Evolutionary conservation across 306 rosid genomes (phyloP).

Genomic region (Lablab purpureus): DNA sequence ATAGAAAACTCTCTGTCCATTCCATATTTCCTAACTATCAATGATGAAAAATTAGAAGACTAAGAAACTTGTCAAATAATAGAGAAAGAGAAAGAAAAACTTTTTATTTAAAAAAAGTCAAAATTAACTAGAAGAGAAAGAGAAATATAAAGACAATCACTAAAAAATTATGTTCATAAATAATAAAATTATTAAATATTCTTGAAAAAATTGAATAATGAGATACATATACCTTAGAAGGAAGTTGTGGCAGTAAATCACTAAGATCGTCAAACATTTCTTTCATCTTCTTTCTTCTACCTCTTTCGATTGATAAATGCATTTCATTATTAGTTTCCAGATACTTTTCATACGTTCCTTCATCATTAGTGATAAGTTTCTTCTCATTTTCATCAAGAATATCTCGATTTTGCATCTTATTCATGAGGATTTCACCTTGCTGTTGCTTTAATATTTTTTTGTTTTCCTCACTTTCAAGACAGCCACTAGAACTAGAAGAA

Average conservation of each 20-base stretch:
- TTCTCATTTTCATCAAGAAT: not conserved
- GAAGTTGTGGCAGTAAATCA: conserved; percentile 73
- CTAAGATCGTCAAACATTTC: conserved; percentile 74
- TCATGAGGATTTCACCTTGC: not conserved
- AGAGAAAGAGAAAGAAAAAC: not conserved
- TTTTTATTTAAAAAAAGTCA: not conserved
- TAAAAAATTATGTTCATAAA: too few relatives aligned
- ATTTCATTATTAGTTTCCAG: conserved; percentile 56
- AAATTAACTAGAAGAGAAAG: not conserved
- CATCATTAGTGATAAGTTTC: not conserved
- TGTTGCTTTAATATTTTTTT: conserved; percentile 7
- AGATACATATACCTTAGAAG: conserved; percentile 74
- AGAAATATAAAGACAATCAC: not conserved
- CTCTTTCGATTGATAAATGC: conserved; percentile 76
- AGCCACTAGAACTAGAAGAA: conserved; percentile 42
- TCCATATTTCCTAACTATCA: not conserved
- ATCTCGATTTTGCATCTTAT: not conserved
- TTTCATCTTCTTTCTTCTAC: conserved; percentile 89
- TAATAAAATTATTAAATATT: not conserved
- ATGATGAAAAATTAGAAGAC: not conserved
- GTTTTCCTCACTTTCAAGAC: conserved; percentile 3
- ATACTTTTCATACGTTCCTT: not conserved
- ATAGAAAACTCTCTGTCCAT: not conserved
- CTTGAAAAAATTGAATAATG: not conserved
- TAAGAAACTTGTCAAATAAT: not conserved